Evolutionary conservation across 495 filamentous ascomycete genomes (phyloP).

Genomic region (Rostrohypoxylon terebratum): DNA sequence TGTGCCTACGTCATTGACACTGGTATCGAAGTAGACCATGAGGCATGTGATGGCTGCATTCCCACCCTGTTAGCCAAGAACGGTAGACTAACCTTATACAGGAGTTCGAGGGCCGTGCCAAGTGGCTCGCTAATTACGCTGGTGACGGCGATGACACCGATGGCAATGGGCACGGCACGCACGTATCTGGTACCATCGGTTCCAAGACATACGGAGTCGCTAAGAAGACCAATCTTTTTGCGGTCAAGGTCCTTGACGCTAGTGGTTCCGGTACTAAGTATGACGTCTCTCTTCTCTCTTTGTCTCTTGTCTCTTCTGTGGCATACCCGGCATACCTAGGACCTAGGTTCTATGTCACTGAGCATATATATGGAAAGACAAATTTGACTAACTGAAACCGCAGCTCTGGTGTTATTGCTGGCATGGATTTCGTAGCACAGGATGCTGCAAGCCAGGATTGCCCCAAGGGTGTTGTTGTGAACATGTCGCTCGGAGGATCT

Average conservation of each 20-base stretch:
- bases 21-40: conserved; percentile 67
- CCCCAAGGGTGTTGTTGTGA: conserved; percentile 57
- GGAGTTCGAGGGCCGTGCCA: conserved; percentile 70
- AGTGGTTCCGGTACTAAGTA: conserved; percentile 55
- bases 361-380: background rate
- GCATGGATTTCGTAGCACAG: conserved; percentile 62
- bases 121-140: conserved; percentile 54
- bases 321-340: too few relatives aligned
- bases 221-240: conserved; percentile 71
- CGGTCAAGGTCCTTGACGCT: conserved; percentile 73
- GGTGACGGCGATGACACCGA: conserved; percentile 51
- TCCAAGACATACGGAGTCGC: conserved; percentile 71
- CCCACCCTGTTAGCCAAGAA: conserved; percentile 47
- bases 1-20: conserved; percentile 71
- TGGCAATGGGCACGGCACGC: conserved; percentile 67
- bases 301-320: background rate
- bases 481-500: conserved; percentile 63
- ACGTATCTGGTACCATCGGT: conserved; percentile 73
- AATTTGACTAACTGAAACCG: conserved; percentile 12
- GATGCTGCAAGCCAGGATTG: conserved; percentile 53
- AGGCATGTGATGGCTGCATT: conserved; percentile 66
- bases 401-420: conserved; percentile 64
- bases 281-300: background rate
- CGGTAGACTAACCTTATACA: conserved; percentile 38
- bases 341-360: background rate